Evolutionary conservation across 805 yeast species (phyloP).

Genomic region (Zygosaccharomyces rouxii): DNA sequence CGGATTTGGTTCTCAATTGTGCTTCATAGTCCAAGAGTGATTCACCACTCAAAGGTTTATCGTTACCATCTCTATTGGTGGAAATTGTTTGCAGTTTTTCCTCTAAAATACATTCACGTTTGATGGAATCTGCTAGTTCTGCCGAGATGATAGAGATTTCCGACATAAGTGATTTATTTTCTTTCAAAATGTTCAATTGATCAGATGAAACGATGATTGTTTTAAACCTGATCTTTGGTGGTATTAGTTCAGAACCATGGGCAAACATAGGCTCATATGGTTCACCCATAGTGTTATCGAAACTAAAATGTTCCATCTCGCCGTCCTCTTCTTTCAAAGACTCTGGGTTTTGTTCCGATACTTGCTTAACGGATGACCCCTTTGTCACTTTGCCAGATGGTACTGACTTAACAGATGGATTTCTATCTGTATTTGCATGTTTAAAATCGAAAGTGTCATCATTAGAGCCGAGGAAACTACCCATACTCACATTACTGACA

Average conservation of each 20-base stretch:
- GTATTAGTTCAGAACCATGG: constrained; percentile 5
- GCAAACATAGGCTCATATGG: constrained; percentile 19
- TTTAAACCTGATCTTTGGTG: constrained; percentile 11
- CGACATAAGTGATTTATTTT: constrained; percentile 53
- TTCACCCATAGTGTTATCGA: constrained; percentile 19
- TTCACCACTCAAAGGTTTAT: constrained; percentile 2
- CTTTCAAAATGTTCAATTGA: constrained; percentile 57
- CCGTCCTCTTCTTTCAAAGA: constrained; percentile 2
- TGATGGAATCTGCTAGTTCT: constrained; percentile 68
- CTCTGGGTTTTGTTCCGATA: neutral
- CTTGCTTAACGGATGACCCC: neutral
- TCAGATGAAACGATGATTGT: constrained; percentile 48
- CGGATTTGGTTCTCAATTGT: constrained; percentile 38
- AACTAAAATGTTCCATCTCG: constrained; percentile 22
- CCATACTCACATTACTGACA: constrained; percentile 13
- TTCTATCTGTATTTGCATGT: neutral
- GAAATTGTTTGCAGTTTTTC: constrained; percentile 31
- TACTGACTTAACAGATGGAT: neutral
- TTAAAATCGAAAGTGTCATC: constrained; percentile 14
- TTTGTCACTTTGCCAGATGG: neutral
- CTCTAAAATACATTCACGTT: constrained; percentile 63
- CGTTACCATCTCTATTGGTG: neutral
- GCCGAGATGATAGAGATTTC: constrained; percentile 66
- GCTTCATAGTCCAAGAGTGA: constrained; percentile 27
- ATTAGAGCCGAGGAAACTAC: constrained; percentile 11